Percentiles rank a stretch among this genome's conserved stretches.
Conservation (phyloP, 345 rosid species). For the Cardiospermum halicacabum region DNA sequence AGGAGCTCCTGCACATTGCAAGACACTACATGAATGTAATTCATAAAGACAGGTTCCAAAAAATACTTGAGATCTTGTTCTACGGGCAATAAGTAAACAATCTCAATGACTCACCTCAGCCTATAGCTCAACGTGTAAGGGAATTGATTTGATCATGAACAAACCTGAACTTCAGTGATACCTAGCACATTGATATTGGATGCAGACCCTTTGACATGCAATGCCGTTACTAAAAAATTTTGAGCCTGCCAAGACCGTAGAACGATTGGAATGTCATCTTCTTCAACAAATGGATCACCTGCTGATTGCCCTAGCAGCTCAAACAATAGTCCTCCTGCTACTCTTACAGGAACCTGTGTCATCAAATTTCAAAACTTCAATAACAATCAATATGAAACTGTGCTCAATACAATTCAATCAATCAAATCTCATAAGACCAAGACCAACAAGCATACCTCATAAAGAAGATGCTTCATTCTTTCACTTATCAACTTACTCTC, state of each 20-base stretch:
- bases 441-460: constrained; percentile 38
- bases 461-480: constrained; percentile 57
- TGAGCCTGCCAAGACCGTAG: constrained; percentile 64
- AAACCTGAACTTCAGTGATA: constrained; percentile 59
- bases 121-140: not conserved
- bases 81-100: no score
- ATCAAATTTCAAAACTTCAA: constrained; percentile 5
- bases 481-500: constrained; percentile 59
- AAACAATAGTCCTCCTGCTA: constrained; percentile 61
- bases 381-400: no score
- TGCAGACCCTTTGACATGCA: constrained; percentile 53
- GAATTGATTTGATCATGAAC: constrained; percentile 12
- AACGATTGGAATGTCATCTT: constrained; percentile 61
- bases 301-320: constrained; percentile 69
- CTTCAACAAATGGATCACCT: constrained; percentile 51
- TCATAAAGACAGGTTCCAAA: no score
- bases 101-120: no score
- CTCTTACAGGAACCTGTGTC: constrained; percentile 60
- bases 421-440: not conserved
- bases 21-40: not conserved
- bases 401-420: not conserved
- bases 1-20: constrained; percentile 45
- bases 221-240: constrained; percentile 45
- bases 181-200: constrained; percentile 42
- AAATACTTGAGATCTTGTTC: no score